Base-by-base conservation (phyloP, 495 filamentous ascomycete species). In the Opeltia flavorubescens region DNA sequence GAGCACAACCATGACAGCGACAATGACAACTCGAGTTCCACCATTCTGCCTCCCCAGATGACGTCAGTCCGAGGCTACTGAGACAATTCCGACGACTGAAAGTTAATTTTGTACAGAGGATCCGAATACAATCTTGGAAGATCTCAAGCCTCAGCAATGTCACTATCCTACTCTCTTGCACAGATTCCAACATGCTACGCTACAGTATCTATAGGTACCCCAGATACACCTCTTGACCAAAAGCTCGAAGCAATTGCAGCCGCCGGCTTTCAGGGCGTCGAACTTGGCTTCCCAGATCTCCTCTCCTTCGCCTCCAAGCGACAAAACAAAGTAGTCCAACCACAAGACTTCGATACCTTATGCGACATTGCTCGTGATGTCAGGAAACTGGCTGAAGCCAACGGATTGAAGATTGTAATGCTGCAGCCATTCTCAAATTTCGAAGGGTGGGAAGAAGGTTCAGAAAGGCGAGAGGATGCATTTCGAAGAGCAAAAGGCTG, bases 381-480 rank as follows among this genome's bases (percentile, higher is more conserved):
- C 33, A 65, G 64, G 20, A 62, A 57, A 3, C 54, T 81, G 27
- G 81, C 74, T 48, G 57, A 72, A 15, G 58, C 66, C 17, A 64
- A 74, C 26, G 53, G 60, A 0, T 65, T 89, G 5, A 65, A 63
- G 21, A 75, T 89, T 35, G 66, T 89, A 55, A 82, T 86, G 65
- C 60, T 93, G 8, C 85, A 89, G 55, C 83, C 85, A 0, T 88
- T 89, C 54, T 62, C 77, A 5, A 83, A 87, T 47, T 87, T 88
- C 53, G 85, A 93, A 53, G 85, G 84, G 5, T 91, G 84, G 81
- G 61, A 66, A 1, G 66, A 66, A 18, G 78, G 66, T 0, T 74
- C 70, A 5, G 47, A 55, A 3, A 75, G 81, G 58, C 59, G 81
- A 17, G 64, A 76, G 23, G 77, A 83, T 40, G 84, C 81, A 0